Percentiles rank a stretch among this genome's conserved stretches.
Conservation (phyloP, 495 filamentous ascomycete genomes). For the Bryoglossum gracile region DNA sequence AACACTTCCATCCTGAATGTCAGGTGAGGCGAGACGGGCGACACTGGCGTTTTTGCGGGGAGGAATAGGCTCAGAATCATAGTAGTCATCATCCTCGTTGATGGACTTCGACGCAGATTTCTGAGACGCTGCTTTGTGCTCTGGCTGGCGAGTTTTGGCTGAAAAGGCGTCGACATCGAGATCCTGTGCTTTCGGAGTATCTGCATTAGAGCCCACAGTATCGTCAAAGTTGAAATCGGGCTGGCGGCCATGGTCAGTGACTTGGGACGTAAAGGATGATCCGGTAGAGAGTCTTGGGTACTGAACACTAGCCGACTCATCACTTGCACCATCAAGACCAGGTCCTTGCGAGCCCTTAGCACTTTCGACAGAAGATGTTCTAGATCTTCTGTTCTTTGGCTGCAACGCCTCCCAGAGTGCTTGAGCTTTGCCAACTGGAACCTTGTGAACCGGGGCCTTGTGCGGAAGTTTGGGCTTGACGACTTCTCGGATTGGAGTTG, state of each 20-base stretch:
- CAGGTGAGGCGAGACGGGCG: too few species aligned
- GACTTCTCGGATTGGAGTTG: not conserved
- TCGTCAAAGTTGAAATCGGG: conserved; percentile 23
- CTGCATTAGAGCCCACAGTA: not conserved
- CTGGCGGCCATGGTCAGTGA: conserved; percentile 20
- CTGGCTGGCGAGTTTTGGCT: not conserved
- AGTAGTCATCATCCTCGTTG: too few species aligned
- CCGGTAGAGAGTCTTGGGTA: conserved; percentile 19
- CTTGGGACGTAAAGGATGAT: conserved; percentile 20
- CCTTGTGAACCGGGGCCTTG: not conserved
- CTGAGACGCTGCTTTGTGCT: not conserved
- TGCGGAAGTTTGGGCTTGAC: not conserved
- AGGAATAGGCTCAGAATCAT: conserved; percentile 12
- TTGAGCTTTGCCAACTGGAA: conserved; percentile 12
- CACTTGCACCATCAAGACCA: conserved; percentile 5
- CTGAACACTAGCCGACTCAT: conserved; percentile 6
- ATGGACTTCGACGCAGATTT: too few species aligned
- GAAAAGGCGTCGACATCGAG: conserved; percentile 1
- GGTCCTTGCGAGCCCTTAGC: not conserved
- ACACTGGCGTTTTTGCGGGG: too few species aligned
- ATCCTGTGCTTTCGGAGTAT: conserved; percentile 1
- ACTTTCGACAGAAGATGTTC: not conserved
- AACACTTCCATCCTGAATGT: conserved; percentile 6
- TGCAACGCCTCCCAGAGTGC: conserved; percentile 13
- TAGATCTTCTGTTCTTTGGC: not conserved